Evolutionary conservation across 306 rosid species (phyloP).

Genomic region (Bauhinia variegata): DNA sequence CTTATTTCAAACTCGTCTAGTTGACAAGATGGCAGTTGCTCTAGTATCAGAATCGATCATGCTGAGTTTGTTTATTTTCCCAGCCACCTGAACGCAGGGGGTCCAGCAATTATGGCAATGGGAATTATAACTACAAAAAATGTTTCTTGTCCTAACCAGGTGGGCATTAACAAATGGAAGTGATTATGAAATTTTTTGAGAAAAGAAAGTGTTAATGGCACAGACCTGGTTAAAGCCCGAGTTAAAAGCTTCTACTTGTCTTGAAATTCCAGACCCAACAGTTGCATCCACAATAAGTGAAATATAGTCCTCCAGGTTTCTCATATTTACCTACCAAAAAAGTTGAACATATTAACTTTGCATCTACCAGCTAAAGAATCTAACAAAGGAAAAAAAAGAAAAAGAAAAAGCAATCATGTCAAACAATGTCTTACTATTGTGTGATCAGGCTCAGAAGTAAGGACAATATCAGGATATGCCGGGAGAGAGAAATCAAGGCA

Average conservation of each 20-base stretch:
- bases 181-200: constrained; percentile 3
- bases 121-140: constrained; percentile 24
- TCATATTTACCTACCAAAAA: constrained; percentile 69
- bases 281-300: constrained; percentile 75
- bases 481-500: constrained; percentile 95
- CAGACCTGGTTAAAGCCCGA: constrained; percentile 91
- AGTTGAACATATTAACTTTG: constrained; percentile 15
- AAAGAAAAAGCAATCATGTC: constrained; percentile 24
- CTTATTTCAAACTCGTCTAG: constrained; percentile 11
- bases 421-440: constrained; percentile 52
- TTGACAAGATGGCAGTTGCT: neutral
- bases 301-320: constrained; percentile 80
- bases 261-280: constrained; percentile 70
- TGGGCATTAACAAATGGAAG: constrained; percentile 1
- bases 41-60: neutral
- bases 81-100: neutral
- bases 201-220: constrained; percentile 7
- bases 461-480: constrained; percentile 80
- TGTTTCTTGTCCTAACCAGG: neutral
- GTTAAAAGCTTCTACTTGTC: constrained; percentile 92
- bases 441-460: constrained; percentile 59
- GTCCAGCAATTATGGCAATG: neutral
- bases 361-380: constrained; percentile 23
- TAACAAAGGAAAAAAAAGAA: too few species aligned
- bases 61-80: neutral